Percentiles rank a stretch among this genome's conserved stretches.
phyloP scores from a whole-genome alignment of 2,329 filamentous ascomycete genomes.

The Neobulgaria alba region DNA sequence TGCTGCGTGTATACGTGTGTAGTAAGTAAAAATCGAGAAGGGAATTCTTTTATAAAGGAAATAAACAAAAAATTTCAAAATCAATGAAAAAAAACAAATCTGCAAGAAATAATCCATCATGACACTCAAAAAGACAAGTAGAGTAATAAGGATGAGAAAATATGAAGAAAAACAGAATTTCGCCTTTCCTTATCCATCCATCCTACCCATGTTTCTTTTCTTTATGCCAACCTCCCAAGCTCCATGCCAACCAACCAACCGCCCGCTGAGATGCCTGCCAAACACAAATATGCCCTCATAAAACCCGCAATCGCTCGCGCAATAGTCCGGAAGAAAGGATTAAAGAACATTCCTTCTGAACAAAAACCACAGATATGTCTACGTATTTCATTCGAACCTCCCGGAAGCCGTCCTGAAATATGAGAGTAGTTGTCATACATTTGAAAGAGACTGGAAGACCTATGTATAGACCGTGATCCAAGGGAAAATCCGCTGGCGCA shows the following conservation, averaged over 20 bases:
- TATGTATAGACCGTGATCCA: conserved; percentile 24
- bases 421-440: conserved; percentile 26
- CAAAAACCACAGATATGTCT: conserved; percentile 22
- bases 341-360: too few species aligned
- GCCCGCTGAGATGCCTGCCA: conserved; percentile 13
- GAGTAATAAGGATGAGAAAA: not conserved
- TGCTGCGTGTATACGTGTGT: too few species aligned
- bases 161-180: conserved; percentile 5
- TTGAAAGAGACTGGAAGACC: conserved; percentile 20
- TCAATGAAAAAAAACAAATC: too few species aligned
- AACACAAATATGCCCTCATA: conserved; percentile 18
- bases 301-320: conserved; percentile 22
- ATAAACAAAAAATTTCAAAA: too few species aligned
- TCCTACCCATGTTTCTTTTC: conserved; percentile 21
- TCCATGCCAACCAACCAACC: conserved; percentile 11
- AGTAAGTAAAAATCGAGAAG: too few species aligned
- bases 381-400: conserved; percentile 26
- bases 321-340: conserved; percentile 22
- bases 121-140: too few species aligned
- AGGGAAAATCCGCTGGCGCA: conserved; percentile 19
- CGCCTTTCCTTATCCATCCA: conserved; percentile 7
- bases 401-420: conserved; percentile 28
- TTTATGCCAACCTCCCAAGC: conserved; percentile 23
- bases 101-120: too few species aligned
- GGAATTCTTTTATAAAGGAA: too few species aligned